These are phyloP conservation scores for Lepiota subincarnata DNA, from an alignment of 768 basidiomycete genomes.

Conservation along the genomic window DNA sequence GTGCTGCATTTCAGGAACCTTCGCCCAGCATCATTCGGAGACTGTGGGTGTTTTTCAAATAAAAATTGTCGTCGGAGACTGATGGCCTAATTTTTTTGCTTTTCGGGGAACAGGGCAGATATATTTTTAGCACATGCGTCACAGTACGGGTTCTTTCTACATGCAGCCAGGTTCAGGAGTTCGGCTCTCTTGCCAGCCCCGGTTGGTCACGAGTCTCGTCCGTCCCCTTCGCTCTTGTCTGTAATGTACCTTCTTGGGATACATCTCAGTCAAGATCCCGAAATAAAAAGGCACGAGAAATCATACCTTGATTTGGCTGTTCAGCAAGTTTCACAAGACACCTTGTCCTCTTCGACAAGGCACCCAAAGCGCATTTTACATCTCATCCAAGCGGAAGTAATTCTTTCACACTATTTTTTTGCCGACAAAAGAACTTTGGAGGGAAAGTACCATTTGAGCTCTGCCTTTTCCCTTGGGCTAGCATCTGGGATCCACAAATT, in stretches of 20 bases:
- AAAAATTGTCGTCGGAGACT: slow-evolving; percentile 1
- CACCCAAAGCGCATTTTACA: slow-evolving; percentile 43
- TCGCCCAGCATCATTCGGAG: slow-evolving; percentile 24
- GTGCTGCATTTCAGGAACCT: slow-evolving; percentile 24
- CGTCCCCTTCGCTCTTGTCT: slow-evolving; percentile 34
- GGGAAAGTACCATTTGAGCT: slow-evolving; percentile 37
- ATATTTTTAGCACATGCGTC: slow-evolving; percentile 44
- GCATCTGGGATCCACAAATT: slow-evolving; percentile 37
- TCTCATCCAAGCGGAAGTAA: slow-evolving; percentile 49
- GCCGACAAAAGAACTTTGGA: slow-evolving; percentile 44
- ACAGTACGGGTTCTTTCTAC: slow-evolving; percentile 57
- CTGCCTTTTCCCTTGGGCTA: slow-evolving; percentile 30
- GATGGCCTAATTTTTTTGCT: background rate
- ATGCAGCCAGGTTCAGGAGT: slow-evolving; percentile 41
- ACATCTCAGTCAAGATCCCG: slow-evolving; percentile 26
- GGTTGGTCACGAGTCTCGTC: slow-evolving; percentile 29
- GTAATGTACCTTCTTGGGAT: slow-evolving; percentile 36
- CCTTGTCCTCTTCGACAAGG: slow-evolving; percentile 31
- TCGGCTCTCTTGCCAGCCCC: slow-evolving; percentile 27
- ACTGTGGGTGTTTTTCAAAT: slow-evolving; percentile 23
- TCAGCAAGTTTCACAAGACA: slow-evolving; percentile 27
- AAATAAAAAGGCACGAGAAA: slow-evolving; percentile 24
- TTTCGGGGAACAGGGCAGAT: slow-evolving; percentile 22
- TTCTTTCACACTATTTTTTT: slow-evolving; percentile 56
- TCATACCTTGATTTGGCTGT: slow-evolving; percentile 41